phyloP scores from a whole-genome alignment of 371 early-diverging fungal species.

The Enterocytospora artemiae region DNA sequence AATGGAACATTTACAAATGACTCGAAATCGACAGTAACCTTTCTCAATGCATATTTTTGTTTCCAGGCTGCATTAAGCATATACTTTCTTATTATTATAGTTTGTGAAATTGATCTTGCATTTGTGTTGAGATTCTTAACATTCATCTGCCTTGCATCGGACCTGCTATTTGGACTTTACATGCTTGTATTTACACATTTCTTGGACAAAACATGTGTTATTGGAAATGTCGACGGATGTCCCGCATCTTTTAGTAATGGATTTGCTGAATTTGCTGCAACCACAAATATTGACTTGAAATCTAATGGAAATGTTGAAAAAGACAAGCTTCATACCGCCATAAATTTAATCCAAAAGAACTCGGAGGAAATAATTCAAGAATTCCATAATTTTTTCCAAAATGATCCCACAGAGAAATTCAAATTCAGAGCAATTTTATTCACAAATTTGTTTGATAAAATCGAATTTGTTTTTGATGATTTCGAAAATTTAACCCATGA shows the following conservation, averaged over 20 bases:
- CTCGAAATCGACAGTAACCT: background rate
- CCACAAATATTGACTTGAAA: constrained; percentile 3
- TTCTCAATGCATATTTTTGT: background rate
- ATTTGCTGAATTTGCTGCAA: constrained; percentile 4
- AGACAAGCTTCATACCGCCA: constrained; percentile 8
- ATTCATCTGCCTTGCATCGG: background rate
- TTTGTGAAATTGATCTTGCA: background rate
- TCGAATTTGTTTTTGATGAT: constrained; percentile 38
- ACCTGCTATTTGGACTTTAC: constrained; percentile 11
- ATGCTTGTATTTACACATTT: constrained; percentile 26
- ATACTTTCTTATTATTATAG: background rate
- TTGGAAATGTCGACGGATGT: constrained; percentile 27
- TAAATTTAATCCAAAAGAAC: constrained; percentile 4
- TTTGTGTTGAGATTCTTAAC: background rate
- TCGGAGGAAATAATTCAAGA: constrained; percentile 1
- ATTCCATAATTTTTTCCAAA: constrained; percentile 11
- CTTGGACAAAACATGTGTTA: constrained; percentile 35
- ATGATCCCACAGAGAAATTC: constrained; percentile 4
- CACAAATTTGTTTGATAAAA: constrained; percentile 38
- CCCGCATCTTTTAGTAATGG: constrained; percentile 1
- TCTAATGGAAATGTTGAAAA: background rate
- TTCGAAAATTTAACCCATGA: constrained; percentile 30
- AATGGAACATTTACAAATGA: background rate
- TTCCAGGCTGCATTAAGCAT: background rate
- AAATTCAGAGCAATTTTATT: constrained; percentile 20